Base-by-base conservation (phyloP, 23 red algal genomes). In the Porphyridium purpureum region DNA sequence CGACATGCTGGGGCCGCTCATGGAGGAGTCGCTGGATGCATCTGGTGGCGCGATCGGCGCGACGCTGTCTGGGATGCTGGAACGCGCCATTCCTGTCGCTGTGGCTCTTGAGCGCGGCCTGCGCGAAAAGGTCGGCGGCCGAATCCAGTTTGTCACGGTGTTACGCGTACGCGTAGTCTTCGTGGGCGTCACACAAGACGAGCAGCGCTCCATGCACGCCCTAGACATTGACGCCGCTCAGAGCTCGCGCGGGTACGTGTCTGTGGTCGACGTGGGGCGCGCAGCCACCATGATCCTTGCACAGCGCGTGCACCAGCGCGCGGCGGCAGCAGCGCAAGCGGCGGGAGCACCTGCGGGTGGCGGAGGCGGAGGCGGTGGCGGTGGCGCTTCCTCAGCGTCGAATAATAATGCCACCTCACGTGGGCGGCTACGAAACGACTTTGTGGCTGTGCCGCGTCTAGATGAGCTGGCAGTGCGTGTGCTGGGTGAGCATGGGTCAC, bases 161-260 rank as follows among this genome's bases (percentile, higher is more conserved):
- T 66, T 83, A 34, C 56, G 77, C 31, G 77, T 83, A 14, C 77
- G 77, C 33, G 77, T 57, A 31, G 47, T 72, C 50, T 83, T 83
- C 55, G 32, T 24, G 24, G 53, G 53, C 28, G 53, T 57, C 29
- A 67, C 17, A 23, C 27, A 49, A 6, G 64, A 51, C 17, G 35
- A 40, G 7, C 53, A 24, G 2, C 28, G 32, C 32, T 49, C 69
- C 53, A 35, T 57, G 2, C 77, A 83, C 57, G 64, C 65, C 32
- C 55, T 83, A 25, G 77, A 83, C 50, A 57, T 83, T 5, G 77
- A 83, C 28, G 77, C 77, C 27, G n/a, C n/a, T n/a, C 77, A 66
- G 2, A 56, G 57, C 23, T 55, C 54, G 31, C 40, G 52, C 17
- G 77, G 77, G 22, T 30, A 61, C 24, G 77, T 74, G 5, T 72